Base-by-base conservation (phyloP, 2,329 filamentous ascomycete species). In the Colletotrichum ledebouriae region DNA sequence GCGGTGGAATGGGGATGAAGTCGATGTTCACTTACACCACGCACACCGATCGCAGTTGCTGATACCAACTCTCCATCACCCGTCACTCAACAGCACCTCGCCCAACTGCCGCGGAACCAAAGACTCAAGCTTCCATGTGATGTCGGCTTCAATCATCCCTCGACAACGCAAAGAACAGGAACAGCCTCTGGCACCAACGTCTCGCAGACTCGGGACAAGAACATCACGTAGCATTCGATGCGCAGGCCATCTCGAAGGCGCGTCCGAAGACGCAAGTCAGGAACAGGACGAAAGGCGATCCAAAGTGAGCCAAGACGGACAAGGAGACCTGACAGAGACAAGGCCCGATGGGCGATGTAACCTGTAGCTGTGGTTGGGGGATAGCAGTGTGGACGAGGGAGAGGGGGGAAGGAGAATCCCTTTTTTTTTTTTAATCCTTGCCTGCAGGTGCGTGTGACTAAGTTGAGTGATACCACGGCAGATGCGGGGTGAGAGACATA, bases 261-360 rank as follows among this genome's bases (percentile, higher is more conserved):
- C 12, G 5, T 25, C 42, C 15, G 12, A 62, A 7, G 7, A 46
- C n/a, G 34, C 20, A 41, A 17, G 50, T 33, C 42, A 55, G 11
- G 10, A 41, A 12, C 11, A 11, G 13, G 6, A 29, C 29, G 7
- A 9, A 29, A 29, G 29, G 22, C n/a, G 9, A 49, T 34, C 15
- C 37, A 50, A 41, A 29, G 49, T 4, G 20, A 62, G 63, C 39
- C 63, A 66, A 62, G 63, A 29, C 63, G 50, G 61, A 52, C 3
- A 39, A 47, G 44, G 33, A 41, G 49, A 9, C 39, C 47, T 59
- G 49, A 56, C 37, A 37, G 34, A 59, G 58, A 25, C n/a, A 53
- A n/a, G 4, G 29, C 25, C n/a, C 29, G 58, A 55, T 47, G 17
- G 29, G 15, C 37, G 49, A 56, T 49, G 63, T 33, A 62, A 62